Percentiles rank a stretch among this genome's conserved stretches.
Conservation (phyloP, 331 rosid genomes). For the Prunus yedoensis region DNA sequence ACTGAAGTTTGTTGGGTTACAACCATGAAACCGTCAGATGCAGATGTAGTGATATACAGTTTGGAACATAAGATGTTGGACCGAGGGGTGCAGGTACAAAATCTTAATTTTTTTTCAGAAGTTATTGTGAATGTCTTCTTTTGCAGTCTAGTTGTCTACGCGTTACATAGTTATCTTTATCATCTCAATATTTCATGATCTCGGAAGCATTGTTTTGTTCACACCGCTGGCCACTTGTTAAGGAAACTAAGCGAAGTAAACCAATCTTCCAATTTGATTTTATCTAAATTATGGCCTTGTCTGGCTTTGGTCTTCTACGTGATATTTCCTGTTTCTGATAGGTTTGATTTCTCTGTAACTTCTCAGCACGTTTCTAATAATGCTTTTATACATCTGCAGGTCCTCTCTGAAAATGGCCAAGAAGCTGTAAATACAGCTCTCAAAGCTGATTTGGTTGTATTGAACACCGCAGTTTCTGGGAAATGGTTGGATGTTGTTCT, state of each 20-base stretch:
- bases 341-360: background rate
- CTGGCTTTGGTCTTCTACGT: background rate
- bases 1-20: conserved; percentile 40
- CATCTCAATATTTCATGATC: background rate
- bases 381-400: conserved; percentile 13
- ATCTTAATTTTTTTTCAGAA: background rate
- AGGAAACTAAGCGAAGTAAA: conserved; percentile 2
- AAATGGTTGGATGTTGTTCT: conserved; percentile 39
- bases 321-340: background rate
- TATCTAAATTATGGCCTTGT: background rate
- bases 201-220: background rate
- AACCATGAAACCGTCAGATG: conserved; percentile 24
- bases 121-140: background rate
- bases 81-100: conserved; percentile 36
- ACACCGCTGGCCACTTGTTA: background rate
- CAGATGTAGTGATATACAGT: conserved; percentile 31
- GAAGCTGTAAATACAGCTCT: conserved; percentile 24
- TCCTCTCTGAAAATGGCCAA: conserved; percentile 30
- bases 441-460: conserved; percentile 36
- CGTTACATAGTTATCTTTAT: background rate
- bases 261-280: background rate
- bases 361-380: background rate
- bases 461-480: conserved; percentile 39
- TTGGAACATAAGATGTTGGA: conserved; percentile 43
- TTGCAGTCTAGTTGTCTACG: background rate